phyloP scores from a whole-genome alignment of 2,329 filamentous ascomycete species.

The Leptographium procerum region DNA sequence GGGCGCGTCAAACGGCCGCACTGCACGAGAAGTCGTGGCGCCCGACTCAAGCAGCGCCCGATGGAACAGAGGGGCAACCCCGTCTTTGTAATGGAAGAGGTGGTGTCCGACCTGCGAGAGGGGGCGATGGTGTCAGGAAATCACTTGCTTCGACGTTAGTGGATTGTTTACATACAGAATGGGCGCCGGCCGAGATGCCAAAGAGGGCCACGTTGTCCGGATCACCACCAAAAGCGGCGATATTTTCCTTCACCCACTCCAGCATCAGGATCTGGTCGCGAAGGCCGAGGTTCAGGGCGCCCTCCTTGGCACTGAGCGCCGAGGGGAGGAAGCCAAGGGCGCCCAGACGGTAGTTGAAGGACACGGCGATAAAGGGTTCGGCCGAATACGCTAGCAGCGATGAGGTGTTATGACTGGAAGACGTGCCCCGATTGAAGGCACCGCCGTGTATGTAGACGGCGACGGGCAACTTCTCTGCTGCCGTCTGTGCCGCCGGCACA shows the following conservation, averaged over 20 bases:
- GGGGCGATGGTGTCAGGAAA: not conserved
- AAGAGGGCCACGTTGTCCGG: constrained; percentile 35
- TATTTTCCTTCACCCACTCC: constrained; percentile 45
- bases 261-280: constrained; percentile 38
- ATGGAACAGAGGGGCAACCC: constrained; percentile 22
- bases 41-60: constrained; percentile 28
- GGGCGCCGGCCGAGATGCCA: constrained; percentile 38
- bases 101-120: constrained; percentile 41
- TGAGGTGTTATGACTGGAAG: not conserved
- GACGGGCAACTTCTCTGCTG: constrained; percentile 28
- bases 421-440: constrained; percentile 10
- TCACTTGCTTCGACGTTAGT: not conserved
- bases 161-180: constrained; percentile 26
- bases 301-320: constrained; percentile 22
- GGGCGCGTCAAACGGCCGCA: constrained; percentile 29
- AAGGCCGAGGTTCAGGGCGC: constrained; percentile 37
- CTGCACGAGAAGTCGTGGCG: constrained; percentile 26
- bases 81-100: constrained; percentile 30
- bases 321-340: constrained; percentile 51
- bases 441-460: constrained; percentile 45
- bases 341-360: constrained; percentile 34
- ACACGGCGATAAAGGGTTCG: constrained; percentile 2
- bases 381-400: not conserved
- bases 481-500: constrained; percentile 14
- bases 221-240: constrained; percentile 40